Conservation (phyloP, 2,329 filamentous ascomycete genomes). For the Pseudopyricularia cyperi region DNA sequence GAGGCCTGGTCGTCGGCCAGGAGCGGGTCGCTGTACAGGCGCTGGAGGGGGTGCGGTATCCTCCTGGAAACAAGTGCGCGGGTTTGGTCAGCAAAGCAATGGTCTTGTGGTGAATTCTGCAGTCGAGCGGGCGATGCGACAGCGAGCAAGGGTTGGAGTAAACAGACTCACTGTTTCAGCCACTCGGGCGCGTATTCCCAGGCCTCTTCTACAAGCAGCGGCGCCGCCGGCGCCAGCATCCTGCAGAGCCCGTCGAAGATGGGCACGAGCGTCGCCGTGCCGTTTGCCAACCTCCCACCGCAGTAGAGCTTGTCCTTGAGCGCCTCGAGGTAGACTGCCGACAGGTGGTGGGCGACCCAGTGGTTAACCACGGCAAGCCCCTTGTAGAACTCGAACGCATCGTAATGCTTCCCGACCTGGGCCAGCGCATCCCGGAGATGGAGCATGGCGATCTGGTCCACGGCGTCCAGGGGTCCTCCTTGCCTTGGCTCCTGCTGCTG, state of each 20-base stretch:
- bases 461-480: conserved; percentile 16
- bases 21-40: conserved; percentile 32
- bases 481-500: conserved; percentile 36
- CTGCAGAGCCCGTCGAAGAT: conserved; percentile 62
- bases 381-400: conserved; percentile 70
- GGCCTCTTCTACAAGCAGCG: conserved; percentile 74
- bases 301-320: conserved; percentile 90
- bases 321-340: conserved; percentile 86
- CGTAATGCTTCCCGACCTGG: conserved; percentile 52
- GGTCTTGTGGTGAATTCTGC: background rate
- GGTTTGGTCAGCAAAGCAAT: conserved; percentile 4
- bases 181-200: conserved; percentile 64
- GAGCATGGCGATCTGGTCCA: conserved; percentile 65
- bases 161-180: conserved; percentile 34
- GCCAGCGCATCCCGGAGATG: conserved; percentile 56
- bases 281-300: conserved; percentile 35
- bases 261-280: conserved; percentile 47
- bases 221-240: conserved; percentile 71
- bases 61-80: conserved; percentile 9
- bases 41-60: conserved; percentile 26
- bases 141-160: too few species aligned
- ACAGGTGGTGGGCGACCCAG: conserved; percentile 74
- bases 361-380: conserved; percentile 61
- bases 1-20: conserved; percentile 26
- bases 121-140: background rate